Evolutionary conservation across 2,329 filamentous ascomycete species (phyloP).

Genomic region (Venturia pyrina): DNA sequence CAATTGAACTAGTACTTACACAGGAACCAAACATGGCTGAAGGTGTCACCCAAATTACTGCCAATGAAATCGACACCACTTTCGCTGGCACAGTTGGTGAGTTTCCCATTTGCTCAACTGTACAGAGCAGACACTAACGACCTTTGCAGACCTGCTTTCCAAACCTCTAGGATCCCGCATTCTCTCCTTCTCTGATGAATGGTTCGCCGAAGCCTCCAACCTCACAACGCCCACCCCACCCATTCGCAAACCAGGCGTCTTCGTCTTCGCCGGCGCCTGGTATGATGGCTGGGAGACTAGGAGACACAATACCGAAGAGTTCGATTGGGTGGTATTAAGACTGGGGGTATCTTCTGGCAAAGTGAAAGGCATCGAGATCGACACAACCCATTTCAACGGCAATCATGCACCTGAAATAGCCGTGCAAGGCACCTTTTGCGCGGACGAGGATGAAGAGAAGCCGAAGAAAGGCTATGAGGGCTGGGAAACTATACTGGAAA

Average conservation of each 20-base stretch:
- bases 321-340: constrained; percentile 50
- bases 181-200: constrained; percentile 50
- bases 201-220: constrained; percentile 50
- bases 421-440: constrained; percentile 59
- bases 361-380: constrained; percentile 65
- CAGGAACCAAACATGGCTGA: not conserved
- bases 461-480: constrained; percentile 1
- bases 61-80: constrained; percentile 41
- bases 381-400: constrained; percentile 72
- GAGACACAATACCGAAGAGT: constrained; percentile 47
- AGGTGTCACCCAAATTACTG: constrained; percentile 18
- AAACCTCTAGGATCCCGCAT: constrained; percentile 41
- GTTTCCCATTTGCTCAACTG: constrained; percentile 34
- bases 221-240: constrained; percentile 47
- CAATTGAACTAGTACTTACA: not conserved
- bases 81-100: constrained; percentile 19
- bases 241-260: constrained; percentile 47
- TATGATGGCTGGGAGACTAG: constrained; percentile 57
- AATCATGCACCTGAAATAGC: constrained; percentile 74
- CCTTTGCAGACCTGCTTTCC: constrained; percentile 39
- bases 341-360: constrained; percentile 58
- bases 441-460: constrained; percentile 29
- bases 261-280: constrained; percentile 51
- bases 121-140: not conserved
- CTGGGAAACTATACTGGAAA: constrained; percentile 63